These are phyloP conservation scores for Kodamaea kaohsiungensis DNA, from an alignment of 805 yeast genomes.

Conservation along the genomic window DNA sequence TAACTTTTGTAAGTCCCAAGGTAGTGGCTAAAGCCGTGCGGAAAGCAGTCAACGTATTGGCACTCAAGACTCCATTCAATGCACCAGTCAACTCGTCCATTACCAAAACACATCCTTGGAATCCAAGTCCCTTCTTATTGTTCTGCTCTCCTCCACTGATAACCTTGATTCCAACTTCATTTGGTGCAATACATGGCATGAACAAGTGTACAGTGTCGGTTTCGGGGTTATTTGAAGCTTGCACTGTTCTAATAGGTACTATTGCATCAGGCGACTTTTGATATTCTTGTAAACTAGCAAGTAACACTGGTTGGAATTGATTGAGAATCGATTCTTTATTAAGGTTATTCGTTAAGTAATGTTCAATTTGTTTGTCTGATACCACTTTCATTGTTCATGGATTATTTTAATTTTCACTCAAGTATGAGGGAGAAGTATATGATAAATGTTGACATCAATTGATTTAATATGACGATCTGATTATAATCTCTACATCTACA, in stretches of 20 bases:
- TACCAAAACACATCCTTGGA: conserved; percentile 56
- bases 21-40: conserved; percentile 63
- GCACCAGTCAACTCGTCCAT: conserved; percentile 53
- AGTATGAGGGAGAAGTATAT: background rate
- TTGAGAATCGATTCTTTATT: conserved; percentile 21
- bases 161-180: conserved; percentile 58
- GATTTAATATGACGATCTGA: too few species aligned
- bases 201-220: conserved; percentile 51
- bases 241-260: conserved; percentile 55
- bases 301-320: conserved; percentile 37
- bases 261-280: conserved; percentile 44
- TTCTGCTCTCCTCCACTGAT: conserved; percentile 52
- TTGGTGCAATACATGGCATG: conserved; percentile 63
- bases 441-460: too few species aligned
- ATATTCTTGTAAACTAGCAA: conserved; percentile 42
- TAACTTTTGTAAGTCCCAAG: conserved; percentile 42
- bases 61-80: conserved; percentile 55
- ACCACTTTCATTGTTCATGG: conserved; percentile 2
- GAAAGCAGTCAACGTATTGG: conserved; percentile 61
- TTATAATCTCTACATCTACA: background rate
- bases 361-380: conserved; percentile 4
- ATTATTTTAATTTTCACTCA: background rate
- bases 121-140: conserved; percentile 43
- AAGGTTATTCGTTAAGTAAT: conserved; percentile 15
- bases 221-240: conserved; percentile 33